These are phyloP conservation scores for Backusella macrospora DNA, from an alignment of 192 early-diverging fungal genomes.

Conservation along the genomic window DNA sequence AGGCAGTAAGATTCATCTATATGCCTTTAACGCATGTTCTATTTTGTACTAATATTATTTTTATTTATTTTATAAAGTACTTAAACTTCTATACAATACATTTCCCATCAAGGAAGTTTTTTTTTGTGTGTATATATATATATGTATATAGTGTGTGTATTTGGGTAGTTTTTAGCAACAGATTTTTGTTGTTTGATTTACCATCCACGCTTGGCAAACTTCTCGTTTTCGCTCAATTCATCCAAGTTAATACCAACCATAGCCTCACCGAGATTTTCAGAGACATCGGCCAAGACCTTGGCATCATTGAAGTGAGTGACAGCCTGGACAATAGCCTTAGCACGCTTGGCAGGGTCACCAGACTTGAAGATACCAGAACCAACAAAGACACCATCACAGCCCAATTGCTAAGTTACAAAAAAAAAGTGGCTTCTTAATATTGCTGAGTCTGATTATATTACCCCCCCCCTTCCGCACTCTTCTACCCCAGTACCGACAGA, in stretches of 20 bases:
- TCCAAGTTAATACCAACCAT: conserved; percentile 97
- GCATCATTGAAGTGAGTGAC: conserved; percentile 95
- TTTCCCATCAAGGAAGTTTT: background rate
- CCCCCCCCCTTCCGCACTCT: background rate
- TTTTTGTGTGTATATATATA: conserved; percentile 5
- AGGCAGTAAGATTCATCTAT: background rate
- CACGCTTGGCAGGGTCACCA: conserved; percentile 92
- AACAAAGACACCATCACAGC: conserved; percentile 98
- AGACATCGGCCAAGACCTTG: conserved; percentile 84
- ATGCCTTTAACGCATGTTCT: background rate
- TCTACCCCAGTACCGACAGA: background rate
- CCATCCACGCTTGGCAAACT: conserved; percentile 34
- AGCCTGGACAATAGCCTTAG: conserved; percentile 90
- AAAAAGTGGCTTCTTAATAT: background rate
- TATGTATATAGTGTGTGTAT: background rate
- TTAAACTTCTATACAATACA: conserved; percentile 13
- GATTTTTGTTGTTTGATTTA: conserved; percentile 1
- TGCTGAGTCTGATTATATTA: background rate
- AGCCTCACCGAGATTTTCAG: conserved; percentile 91
- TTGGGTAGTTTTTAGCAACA: background rate
- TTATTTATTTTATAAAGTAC: conserved; percentile 8
- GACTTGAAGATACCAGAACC: conserved; percentile 98
- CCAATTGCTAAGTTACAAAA: conserved; percentile 66
- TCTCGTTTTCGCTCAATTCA: conserved; percentile 49
- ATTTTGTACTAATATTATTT: conserved; percentile 6